phyloP scores from a whole-genome alignment of 768 basidiomycete species.

The Collybiopsis confluens region DNA sequence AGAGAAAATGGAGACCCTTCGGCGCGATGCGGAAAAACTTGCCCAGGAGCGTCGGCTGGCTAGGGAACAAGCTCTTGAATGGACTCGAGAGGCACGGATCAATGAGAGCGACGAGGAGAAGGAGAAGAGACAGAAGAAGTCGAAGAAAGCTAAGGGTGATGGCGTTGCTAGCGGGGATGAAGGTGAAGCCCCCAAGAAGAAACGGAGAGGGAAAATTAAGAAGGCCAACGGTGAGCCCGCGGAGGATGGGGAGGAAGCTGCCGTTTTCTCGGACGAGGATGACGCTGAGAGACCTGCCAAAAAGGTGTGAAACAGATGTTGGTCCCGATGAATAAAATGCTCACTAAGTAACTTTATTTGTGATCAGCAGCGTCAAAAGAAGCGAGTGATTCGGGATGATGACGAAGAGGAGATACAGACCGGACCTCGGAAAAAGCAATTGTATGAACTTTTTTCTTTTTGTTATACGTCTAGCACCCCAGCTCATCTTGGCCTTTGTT shows the following conservation, averaged over 20 bases:
- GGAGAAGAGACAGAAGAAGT: constrained; percentile 58
- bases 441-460: constrained; percentile 40
- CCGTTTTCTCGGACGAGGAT: constrained; percentile 71
- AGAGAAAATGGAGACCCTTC: constrained; percentile 57
- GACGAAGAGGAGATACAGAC: constrained; percentile 62
- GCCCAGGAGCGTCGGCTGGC: constrained; percentile 73
- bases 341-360: background rate
- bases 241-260: constrained; percentile 54
- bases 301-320: constrained; percentile 45
- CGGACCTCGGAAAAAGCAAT: constrained; percentile 71
- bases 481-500: too few relatives aligned
- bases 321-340: background rate
- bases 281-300: constrained; percentile 59
- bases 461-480: too few relatives aligned
- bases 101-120: constrained; percentile 77
- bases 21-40: constrained; percentile 70
- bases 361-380: constrained; percentile 47
- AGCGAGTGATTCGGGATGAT: constrained; percentile 73
- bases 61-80: constrained; percentile 75
- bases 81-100: constrained; percentile 64
- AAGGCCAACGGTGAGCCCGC: constrained; percentile 44
- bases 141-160: constrained; percentile 48
- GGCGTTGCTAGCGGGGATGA: constrained; percentile 42
- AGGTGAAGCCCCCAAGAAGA: constrained; percentile 67
- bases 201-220: constrained; percentile 64